Base-by-base conservation (phyloP, 2,329 filamentous ascomycete species). In the Lasiodiplodia sp. region DNA sequence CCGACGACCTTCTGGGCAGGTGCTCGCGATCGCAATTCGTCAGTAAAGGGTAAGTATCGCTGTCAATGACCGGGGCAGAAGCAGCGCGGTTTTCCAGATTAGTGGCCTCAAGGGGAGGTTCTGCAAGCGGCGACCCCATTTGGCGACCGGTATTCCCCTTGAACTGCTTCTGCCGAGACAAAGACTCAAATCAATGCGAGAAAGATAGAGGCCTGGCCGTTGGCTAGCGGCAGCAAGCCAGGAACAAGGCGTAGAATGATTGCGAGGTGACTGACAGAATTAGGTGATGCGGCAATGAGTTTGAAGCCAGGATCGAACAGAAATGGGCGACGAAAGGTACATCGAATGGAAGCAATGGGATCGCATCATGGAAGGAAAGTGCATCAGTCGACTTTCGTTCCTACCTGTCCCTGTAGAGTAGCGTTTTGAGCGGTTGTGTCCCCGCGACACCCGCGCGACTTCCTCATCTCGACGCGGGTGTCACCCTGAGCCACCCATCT, bases 1-100 rank as follows among this genome's bases (percentile, higher is more conserved):
- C 67, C 16, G 67, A 68, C 8, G 21, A 31, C n/a, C 34, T 57
- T 34, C 57, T 56, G 14, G 57, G 52, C 5, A 68, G 21, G 12
- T 38, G 18, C 11, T 62, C 47, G 7, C 66, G 56, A 8, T 68
- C 57, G 5, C 16, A n/a, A 18, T 37, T 12, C 28, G 44, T 63
- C 12, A 53, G 66, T 16, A 63, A 37, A 31, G 66, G 66, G 4
- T 55, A 25, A 16, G 47, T 53, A 34, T 63, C 66, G 14, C n/a
- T 25, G 47, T 44, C 66, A n/a, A 53, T 60, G 18, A 25, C 51
- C 14, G 67, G 58, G 12, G 49, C 52, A 28, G 52, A 67, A 11
- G 40, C 28, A 37, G 65, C 37, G 8, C 65, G 55, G 3, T 21
- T 31, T 4, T 57, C 14, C n/a, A 37, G 14, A 7, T 52, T 21